Percentiles rank a stretch among this genome's conserved stretches.
These are phyloP conservation scores for Malassezia pachydermatis DNA, from an alignment of 1,284 basidiomycete species.

Conservation along the genomic window DNA sequence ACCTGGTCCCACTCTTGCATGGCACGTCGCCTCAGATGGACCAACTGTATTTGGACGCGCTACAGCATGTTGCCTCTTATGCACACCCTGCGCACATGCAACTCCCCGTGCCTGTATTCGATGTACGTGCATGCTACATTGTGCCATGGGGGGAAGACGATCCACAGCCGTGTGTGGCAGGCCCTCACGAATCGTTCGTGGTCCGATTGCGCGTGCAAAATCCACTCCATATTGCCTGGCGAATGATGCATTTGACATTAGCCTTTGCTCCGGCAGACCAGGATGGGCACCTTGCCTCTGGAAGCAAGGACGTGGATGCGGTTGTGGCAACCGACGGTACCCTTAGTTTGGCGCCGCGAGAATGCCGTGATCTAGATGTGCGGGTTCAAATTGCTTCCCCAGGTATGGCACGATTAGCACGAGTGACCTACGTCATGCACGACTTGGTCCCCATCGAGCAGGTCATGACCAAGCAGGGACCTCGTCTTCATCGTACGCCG, in stretches of 20 bases:
- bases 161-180: background rate
- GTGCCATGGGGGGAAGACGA: too few relatives aligned
- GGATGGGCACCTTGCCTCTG: background rate
- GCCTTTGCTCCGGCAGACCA: too few relatives aligned
- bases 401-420: conserved; percentile 29
- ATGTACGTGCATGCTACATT: background rate
- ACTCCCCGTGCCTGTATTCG: conserved; percentile 4
- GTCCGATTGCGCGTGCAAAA: conserved; percentile 6
- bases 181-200: background rate
- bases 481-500: conserved; percentile 49
- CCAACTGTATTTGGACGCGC: conserved; percentile 50
- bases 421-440: conserved; percentile 50
- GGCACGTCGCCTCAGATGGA: conserved; percentile 42
- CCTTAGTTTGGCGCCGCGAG: background rate
- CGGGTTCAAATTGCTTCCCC: background rate
- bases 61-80: conserved; percentile 51
- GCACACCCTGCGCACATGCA: conserved; percentile 7
- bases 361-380: background rate
- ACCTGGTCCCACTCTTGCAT: conserved; percentile 48
- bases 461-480: conserved; percentile 47
- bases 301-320: too few relatives aligned
- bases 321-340: background rate
- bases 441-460: conserved; percentile 50
- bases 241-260: too few relatives aligned
- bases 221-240: conserved; percentile 1